A percentile compares a stretch with the other conserved stretches of the same genome.
phyloP scores from a whole-genome alignment of 1,139 yeast genomes.

The Suhomyces choctaworum region DNA sequence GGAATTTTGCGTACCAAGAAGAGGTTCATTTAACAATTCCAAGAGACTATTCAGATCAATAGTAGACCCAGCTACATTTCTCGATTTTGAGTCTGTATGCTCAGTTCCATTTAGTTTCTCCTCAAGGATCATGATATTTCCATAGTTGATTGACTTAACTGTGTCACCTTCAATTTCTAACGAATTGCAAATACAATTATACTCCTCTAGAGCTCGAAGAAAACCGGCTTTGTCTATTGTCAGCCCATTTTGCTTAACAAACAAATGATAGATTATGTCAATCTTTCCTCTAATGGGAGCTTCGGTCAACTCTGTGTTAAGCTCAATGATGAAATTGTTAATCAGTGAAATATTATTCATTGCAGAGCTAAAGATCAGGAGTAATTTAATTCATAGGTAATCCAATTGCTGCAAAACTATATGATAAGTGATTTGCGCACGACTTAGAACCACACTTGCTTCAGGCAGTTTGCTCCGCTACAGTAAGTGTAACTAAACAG shows the following conservation, averaged over 20 bases:
- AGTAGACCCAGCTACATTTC: not conserved
- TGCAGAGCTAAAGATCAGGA: not conserved
- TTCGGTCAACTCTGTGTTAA: conserved; percentile 1
- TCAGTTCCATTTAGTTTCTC: conserved; percentile 15
- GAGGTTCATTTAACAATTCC: conserved; percentile 20
- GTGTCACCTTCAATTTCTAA: not conserved
- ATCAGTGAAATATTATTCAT: conserved; percentile 1
- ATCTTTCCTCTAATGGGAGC: conserved; percentile 14
- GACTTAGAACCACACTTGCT: too few relatives aligned
- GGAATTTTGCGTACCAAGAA: conserved; percentile 6
- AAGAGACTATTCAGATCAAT: not conserved
- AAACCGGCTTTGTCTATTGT: conserved; percentile 15
- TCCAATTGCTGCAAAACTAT: conserved; percentile 9
- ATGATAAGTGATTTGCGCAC: conserved; percentile 1
- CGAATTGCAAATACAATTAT: conserved; percentile 27
- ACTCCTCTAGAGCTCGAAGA: conserved; percentile 18
- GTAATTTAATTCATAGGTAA: not conserved
- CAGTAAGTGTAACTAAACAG: too few relatives aligned
- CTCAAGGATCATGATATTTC: conserved; percentile 20
- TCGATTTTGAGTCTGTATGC: too few relatives aligned
- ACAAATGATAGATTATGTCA: conserved; percentile 5
- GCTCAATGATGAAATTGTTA: conserved; percentile 9
- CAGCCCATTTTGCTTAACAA: not conserved
- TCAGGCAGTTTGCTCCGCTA: too few relatives aligned
- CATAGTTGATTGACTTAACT: conserved; percentile 18